Conservation (phyloP, 2,329 filamentous ascomycete species). For the Monosporascus sp. region DNA sequence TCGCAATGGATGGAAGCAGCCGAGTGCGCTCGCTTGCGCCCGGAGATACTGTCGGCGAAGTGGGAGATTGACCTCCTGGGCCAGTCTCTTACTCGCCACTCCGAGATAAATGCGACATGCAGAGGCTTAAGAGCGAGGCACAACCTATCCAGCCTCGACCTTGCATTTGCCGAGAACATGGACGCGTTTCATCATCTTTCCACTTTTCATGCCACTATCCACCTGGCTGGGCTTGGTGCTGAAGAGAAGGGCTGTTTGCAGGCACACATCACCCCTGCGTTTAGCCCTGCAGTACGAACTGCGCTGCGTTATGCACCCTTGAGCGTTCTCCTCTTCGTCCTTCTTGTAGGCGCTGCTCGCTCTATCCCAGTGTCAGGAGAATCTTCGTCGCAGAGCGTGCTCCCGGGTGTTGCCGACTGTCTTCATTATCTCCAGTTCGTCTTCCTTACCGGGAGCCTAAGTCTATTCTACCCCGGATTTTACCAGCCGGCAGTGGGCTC, state of each 20-base stretch:
- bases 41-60: background rate
- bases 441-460: slow-evolving; percentile 63
- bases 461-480: slow-evolving; percentile 67
- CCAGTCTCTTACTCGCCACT: background rate
- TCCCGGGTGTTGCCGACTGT: slow-evolving; percentile 41
- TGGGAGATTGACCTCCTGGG: slow-evolving; percentile 1
- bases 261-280: slow-evolving; percentile 12
- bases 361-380: background rate
- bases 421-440: slow-evolving; percentile 73
- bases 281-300: slow-evolving; percentile 1
- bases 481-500: slow-evolving; percentile 65
- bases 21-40: background rate
- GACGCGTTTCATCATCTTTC: slow-evolving; percentile 6
- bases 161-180: slow-evolving; percentile 4
- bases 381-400: slow-evolving; percentile 4
- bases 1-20: background rate
- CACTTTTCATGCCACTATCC: slow-evolving; percentile 8
- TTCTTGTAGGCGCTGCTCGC: slow-evolving; percentile 7
- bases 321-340: slow-evolving; percentile 12
- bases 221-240: slow-evolving; percentile 1
- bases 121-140: background rate
- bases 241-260: slow-evolving; percentile 7
- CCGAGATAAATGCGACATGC: background rate
- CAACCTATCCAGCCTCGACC: background rate
- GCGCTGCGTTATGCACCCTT: slow-evolving; percentile 9